A percentile compares a stretch with the other conserved stretches of the same genome.
These are phyloP conservation scores for Suillus americanus DNA, from an alignment of 768 basidiomycete species.

Conservation along the genomic window DNA sequence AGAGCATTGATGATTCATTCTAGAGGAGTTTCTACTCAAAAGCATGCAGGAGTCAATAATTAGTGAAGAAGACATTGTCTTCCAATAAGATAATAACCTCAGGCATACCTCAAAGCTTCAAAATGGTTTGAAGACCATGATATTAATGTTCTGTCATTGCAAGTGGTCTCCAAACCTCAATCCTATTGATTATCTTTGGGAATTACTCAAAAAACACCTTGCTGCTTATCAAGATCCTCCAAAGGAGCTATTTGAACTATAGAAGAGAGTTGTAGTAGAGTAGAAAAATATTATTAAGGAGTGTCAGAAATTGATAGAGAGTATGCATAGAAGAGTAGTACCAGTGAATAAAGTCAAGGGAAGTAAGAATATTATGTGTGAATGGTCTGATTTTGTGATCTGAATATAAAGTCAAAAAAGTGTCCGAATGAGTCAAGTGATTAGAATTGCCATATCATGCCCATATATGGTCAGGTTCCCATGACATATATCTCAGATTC, in stretches of 20 bases:
- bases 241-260: slow-evolving; percentile 7
- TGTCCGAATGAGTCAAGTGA: too few species aligned
- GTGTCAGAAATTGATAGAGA: slow-evolving; percentile 18
- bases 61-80: slow-evolving; percentile 7
- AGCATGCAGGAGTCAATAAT: slow-evolving; percentile 12
- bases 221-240: slow-evolving; percentile 6
- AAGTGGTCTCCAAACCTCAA: slow-evolving; percentile 2
- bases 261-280: slow-evolving; percentile 12
- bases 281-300: slow-evolving; percentile 11
- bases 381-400: too few species aligned
- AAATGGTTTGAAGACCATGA: slow-evolving; percentile 9
- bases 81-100: background rate
- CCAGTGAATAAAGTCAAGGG: too few species aligned
- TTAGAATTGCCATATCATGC: too few species aligned
- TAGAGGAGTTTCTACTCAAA: background rate
- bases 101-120: slow-evolving; percentile 3
- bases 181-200: background rate
- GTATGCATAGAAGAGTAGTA: slow-evolving; percentile 1
- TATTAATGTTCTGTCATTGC: background rate
- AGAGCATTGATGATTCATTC: too few species aligned
- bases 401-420: too few species aligned
- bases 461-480: too few species aligned
- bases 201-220: slow-evolving; percentile 11
- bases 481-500: too few species aligned
- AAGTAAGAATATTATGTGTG: too few species aligned